phyloP scores from a whole-genome alignment of 441 rosid species.

The Adansonia madagascariensis region DNA sequence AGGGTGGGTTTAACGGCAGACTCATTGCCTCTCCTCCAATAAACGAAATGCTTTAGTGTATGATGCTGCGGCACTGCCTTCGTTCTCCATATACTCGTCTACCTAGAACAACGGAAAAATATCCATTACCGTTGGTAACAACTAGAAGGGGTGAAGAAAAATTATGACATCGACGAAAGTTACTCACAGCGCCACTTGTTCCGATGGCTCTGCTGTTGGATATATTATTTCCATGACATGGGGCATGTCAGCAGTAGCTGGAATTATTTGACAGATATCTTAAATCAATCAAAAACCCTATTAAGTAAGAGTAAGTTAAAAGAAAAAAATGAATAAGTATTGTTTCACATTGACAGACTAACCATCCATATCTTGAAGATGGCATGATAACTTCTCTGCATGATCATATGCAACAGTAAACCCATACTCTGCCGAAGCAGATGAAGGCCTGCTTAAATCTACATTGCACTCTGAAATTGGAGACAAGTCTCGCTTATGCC shows the following conservation, averaged over 20 bases:
- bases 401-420: conserved; percentile 57
- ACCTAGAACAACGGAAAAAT: conserved; percentile 43
- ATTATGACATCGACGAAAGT: conserved; percentile 16
- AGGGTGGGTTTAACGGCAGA: conserved; percentile 66
- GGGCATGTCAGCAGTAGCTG: conserved; percentile 75
- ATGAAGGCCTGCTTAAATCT: conserved; percentile 46
- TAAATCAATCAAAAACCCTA: conserved; percentile 24
- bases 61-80: conserved; percentile 50
- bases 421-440: conserved; percentile 65
- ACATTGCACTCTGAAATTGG: conserved; percentile 28
- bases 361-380: conserved; percentile 59
- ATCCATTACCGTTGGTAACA: conserved; percentile 5
- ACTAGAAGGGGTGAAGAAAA: neutral
- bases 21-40: conserved; percentile 64
- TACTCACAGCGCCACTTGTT: conserved; percentile 69
- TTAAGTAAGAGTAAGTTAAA: neutral
- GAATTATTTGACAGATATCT: conserved; percentile 29
- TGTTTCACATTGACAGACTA: conserved; percentile 30
- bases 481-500: neutral
- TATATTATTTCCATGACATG: conserved; percentile 79
- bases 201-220: conserved; percentile 59
- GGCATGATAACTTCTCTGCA: conserved; percentile 61
- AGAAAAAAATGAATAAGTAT: conserved; percentile 8
- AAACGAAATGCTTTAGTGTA: conserved; percentile 77
- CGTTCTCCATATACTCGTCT: conserved; percentile 64